Evolutionary conservation across 1,284 basidiomycete species (phyloP).

Genomic region (Neolentinus lepideus): DNA sequence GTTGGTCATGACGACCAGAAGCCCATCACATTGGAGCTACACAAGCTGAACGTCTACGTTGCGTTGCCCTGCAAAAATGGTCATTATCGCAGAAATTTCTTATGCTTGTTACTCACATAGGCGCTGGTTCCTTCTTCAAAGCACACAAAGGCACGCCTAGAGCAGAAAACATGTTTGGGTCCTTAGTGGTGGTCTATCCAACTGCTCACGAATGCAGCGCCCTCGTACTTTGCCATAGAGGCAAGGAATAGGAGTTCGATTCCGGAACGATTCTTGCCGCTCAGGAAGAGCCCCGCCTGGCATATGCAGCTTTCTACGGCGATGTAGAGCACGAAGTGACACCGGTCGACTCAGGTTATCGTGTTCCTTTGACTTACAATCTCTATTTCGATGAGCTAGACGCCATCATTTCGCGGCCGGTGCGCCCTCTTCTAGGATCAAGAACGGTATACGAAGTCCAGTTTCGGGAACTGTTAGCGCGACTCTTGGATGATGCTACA

Average conservation of each 20-base stretch:
- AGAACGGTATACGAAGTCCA: slow-evolving; percentile 4
- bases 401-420: not conserved
- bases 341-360: slow-evolving; percentile 28
- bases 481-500: slow-evolving; percentile 14
- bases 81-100: not conserved
- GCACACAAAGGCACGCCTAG: slow-evolving; percentile 33
- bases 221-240: slow-evolving; percentile 26
- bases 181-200: slow-evolving; percentile 35
- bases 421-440: slow-evolving; percentile 3
- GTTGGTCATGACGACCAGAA: too few species aligned
- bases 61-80: not conserved
- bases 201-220: slow-evolving; percentile 32
- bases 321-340: slow-evolving; percentile 38
- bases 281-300: slow-evolving; percentile 12
- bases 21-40: not conserved
- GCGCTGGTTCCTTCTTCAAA: slow-evolving; percentile 33
- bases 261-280: slow-evolving; percentile 16
- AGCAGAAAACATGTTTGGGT: slow-evolving; percentile 34
- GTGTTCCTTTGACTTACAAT: slow-evolving; percentile 34
- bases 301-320: slow-evolving; percentile 31
- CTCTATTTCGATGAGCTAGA: slow-evolving; percentile 18
- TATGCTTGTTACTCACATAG: slow-evolving; percentile 12
- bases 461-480: slow-evolving; percentile 11
- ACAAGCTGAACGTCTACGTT: slow-evolving; percentile 1
- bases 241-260: slow-evolving; percentile 26